A percentile compares a stretch with the other conserved stretches of the same genome.
phyloP scores from a whole-genome alignment of 2,329 filamentous ascomycete species.

The Davidsoniella australis region DNA sequence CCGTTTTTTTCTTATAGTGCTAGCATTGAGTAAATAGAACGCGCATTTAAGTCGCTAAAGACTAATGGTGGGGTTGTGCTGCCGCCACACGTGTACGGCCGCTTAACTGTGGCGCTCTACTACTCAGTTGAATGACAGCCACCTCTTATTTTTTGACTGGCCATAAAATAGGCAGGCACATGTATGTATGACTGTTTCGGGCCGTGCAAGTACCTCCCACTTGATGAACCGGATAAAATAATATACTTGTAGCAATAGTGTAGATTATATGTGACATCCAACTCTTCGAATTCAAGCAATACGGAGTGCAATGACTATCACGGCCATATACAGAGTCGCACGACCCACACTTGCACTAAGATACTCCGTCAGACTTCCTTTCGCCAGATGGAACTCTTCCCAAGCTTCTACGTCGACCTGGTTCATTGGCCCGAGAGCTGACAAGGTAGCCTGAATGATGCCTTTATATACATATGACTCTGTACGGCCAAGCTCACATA shows the following conservation, averaged over 20 bases:
- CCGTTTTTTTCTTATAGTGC: no score
- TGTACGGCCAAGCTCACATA: no score
- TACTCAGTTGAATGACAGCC: background rate
- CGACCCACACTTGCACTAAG: background rate
- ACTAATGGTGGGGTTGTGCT: background rate
- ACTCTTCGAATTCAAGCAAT: no score
- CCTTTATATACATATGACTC: background rate
- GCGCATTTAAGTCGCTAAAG: background rate
- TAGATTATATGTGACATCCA: no score
- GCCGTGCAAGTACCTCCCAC: no score
- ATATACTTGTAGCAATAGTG: no score
- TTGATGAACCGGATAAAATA: no score
- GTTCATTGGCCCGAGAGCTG: background rate
- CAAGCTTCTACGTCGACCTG: background rate
- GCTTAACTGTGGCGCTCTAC: background rate
- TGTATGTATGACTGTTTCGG: no score
- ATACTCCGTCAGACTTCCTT: background rate
- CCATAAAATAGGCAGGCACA: no score
- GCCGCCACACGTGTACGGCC: background rate
- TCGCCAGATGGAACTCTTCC: constrained; percentile 2
- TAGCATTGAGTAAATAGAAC: no score
- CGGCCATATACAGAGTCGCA: background rate
- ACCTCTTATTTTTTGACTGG: background rate
- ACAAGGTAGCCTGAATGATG: background rate
- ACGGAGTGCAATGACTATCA: background rate